Percentiles rank a stretch among this genome's conserved stretches.
Conservation (phyloP, 1,139 yeast genomes). For the Wickerhamomyces sp. region DNA sequence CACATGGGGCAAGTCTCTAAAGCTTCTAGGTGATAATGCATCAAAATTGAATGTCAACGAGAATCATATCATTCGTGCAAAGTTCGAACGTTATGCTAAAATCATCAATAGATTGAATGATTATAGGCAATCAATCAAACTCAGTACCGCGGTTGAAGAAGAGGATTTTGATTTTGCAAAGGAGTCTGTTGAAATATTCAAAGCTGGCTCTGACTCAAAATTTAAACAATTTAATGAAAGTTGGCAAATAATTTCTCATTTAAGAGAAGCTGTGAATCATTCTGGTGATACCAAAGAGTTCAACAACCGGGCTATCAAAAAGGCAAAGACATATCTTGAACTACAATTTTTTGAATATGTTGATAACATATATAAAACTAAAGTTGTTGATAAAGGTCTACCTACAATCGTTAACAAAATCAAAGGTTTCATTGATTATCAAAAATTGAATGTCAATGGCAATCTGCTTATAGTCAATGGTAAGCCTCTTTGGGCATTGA, state of each 20-base stretch:
- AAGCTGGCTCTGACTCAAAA: constrained; percentile 41
- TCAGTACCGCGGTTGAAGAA: constrained; percentile 33
- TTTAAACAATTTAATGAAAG: constrained; percentile 62
- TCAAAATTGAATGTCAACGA: constrained; percentile 37
- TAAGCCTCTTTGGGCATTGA: constrained; percentile 86
- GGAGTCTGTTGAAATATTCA: constrained; percentile 31
- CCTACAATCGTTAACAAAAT: constrained; percentile 72
- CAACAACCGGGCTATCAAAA: constrained; percentile 47
- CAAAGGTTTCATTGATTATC: constrained; percentile 55
- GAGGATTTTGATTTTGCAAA: constrained; percentile 25
- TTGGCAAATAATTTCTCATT: constrained; percentile 50
- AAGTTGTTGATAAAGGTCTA: constrained; percentile 58
- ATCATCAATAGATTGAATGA: constrained; percentile 68
- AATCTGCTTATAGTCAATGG: constrained; percentile 68
- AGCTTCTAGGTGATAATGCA: constrained; percentile 28
- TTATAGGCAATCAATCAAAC: constrained; percentile 49
- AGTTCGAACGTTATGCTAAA: constrained; percentile 71
- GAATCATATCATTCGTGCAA: constrained; percentile 40
- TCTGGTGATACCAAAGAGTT: constrained; percentile 31
- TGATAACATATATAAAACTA: constrained; percentile 64
- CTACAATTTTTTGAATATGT: constrained; percentile 72
- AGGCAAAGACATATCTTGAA: constrained; percentile 63
- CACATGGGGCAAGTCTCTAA: constrained; percentile 29
- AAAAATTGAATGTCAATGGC: constrained; percentile 38
- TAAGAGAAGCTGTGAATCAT: constrained; percentile 29